Evolutionary conservation across 2,329 filamentous ascomycete species (phyloP), one percentile per base, ranked within the genome.

Genomic region (Trichoderma atrobrunneum): DNA sequence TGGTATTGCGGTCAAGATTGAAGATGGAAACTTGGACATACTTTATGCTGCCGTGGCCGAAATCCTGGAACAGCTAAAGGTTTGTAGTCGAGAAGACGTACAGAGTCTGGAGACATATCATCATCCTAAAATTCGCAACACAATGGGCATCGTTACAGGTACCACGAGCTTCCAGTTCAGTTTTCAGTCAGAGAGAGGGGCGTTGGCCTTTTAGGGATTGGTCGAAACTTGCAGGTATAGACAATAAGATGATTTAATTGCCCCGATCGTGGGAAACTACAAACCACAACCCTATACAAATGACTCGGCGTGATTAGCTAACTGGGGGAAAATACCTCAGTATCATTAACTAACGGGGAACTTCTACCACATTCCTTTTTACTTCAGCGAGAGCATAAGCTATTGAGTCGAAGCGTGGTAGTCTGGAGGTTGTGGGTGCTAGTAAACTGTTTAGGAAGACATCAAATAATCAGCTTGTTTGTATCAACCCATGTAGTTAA

Each of bases 1-100:
- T 4, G 85, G 84, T 0, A 83, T 87, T 12, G 79, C 84, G 0
- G 81, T 85, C 14, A 87, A 87, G 74, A 80, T 87, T 8, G 85
- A 86, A 70, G 86, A 87, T 59, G 85, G 85, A 0, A 86, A 79
- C 72, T 73, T 83, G 1, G 79, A 78, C 6, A 80, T 85, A 1
- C 76, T 87, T 2, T 85, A 86, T 68, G 79, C 83, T 0, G 84
- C 80, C 0, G 78, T 85, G 2, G 72, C 77, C 3, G 85, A 87
- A 73, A 80, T 86, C 10, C 75, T 87, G 10, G 77, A 82, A n/a
- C 83, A 83, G 69, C 74, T 87, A 1, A 48, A 78, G 1, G 79
- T 87, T 18, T 82, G 83, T 0, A 77, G 77, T 0, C 39, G 66
- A 0, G 79, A 80, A 12, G 77, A 76, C 70, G 75, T 81, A 6